These are phyloP conservation scores for Pezicula carpinea DNA, from an alignment of 2,329 filamentous ascomycete species.

Conservation along the genomic window DNA sequence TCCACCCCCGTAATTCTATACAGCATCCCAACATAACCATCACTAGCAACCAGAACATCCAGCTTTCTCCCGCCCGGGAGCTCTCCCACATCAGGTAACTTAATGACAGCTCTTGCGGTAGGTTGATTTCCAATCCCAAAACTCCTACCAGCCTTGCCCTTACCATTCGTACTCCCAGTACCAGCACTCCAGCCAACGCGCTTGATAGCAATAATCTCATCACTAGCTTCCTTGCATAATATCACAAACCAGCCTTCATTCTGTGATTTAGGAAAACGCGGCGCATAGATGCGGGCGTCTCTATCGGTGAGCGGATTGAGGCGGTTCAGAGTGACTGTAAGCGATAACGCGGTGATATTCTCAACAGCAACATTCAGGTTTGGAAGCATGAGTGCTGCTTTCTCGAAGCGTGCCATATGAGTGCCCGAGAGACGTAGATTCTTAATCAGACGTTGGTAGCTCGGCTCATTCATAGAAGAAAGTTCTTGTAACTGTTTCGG, in stretches of 20 bases:
- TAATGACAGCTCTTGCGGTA: slow-evolving; percentile 52
- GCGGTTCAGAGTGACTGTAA: slow-evolving; percentile 62
- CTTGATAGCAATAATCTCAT: slow-evolving; percentile 84
- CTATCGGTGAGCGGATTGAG: slow-evolving; percentile 60
- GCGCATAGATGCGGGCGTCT: slow-evolving; percentile 77
- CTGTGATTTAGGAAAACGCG: slow-evolving; percentile 88
- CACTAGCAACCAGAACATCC: slow-evolving; percentile 75
- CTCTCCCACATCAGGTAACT: slow-evolving; percentile 42
- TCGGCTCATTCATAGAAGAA: slow-evolving; percentile 21
- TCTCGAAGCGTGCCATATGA: slow-evolving; percentile 36
- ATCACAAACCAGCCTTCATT: slow-evolving; percentile 91
- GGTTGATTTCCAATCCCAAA: slow-evolving; percentile 41
- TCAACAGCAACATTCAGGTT: slow-evolving; percentile 59
- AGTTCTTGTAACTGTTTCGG: slow-evolving; percentile 32
- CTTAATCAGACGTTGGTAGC: slow-evolving; percentile 39
- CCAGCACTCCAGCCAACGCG: slow-evolving; percentile 65
- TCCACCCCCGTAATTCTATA: slow-evolving; percentile 25
- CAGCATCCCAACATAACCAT: slow-evolving; percentile 78
- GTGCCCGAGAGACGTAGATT: slow-evolving; percentile 43
- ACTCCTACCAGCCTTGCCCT: slow-evolving; percentile 14
- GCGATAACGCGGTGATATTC: slow-evolving; percentile 54
- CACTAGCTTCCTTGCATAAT: slow-evolving; percentile 59
- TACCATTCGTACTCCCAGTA: slow-evolving; percentile 16
- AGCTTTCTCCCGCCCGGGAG: slow-evolving; percentile 50
- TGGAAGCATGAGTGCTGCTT: slow-evolving; percentile 63